These are phyloP conservation scores for Salvia miltiorrhiza DNA, from an alignment of 257 asterid species.

Conservation along the genomic window DNA sequence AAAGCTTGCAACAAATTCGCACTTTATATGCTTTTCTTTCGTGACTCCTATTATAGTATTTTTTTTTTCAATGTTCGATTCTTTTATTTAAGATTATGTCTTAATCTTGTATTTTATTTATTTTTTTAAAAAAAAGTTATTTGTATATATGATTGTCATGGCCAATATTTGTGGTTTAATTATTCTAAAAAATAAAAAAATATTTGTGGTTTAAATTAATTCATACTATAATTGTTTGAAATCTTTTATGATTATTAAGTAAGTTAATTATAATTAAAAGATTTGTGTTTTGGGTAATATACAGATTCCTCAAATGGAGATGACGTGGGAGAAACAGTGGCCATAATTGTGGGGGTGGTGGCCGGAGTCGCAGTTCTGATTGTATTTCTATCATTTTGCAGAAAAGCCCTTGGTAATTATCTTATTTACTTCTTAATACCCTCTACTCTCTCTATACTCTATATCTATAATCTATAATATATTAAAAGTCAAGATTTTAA, in stretches of 20 bases:
- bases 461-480: no score
- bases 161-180: neutral
- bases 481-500: no score
- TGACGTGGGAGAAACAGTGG: conserved; percentile 71
- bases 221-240: neutral
- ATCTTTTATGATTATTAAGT: neutral
- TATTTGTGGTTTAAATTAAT: no score
- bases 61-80: neutral
- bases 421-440: neutral
- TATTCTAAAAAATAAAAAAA: no score
- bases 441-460: neutral
- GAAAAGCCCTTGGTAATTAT: conserved; percentile 42
- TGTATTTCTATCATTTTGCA: conserved; percentile 75
- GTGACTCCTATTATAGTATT: neutral
- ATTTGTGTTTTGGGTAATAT: conserved; percentile 2
- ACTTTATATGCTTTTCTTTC: conserved; percentile 16
- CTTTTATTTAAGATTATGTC: neutral
- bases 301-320: conserved; percentile 52
- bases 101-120: neutral
- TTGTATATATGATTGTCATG: neutral
- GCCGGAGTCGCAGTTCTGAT: conserved; percentile 68
- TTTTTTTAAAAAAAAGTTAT: neutral
- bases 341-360: conserved; percentile 66
- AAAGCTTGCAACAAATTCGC: conserved; percentile 1
- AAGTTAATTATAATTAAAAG: neutral